These are phyloP conservation scores for Austroboletus sp. DNA, from an alignment of 1,284 basidiomycete genomes.

Conservation along the genomic window DNA sequence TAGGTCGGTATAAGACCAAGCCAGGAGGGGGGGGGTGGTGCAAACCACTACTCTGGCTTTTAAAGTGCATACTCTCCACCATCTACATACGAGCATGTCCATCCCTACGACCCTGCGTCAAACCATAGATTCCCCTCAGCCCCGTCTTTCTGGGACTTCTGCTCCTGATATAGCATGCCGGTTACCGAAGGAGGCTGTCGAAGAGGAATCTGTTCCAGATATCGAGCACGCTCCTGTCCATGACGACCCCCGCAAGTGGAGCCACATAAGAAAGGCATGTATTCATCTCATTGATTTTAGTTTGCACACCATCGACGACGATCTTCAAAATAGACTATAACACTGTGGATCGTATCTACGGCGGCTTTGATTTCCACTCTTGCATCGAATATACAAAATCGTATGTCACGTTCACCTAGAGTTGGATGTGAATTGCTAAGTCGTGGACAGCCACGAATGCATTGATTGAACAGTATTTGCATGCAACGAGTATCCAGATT, in stretches of 20 bases:
- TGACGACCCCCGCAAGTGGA: conserved; percentile 78
- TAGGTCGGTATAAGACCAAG: conserved; percentile 20
- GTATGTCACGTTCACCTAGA: conserved; percentile 31
- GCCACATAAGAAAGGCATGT: conserved; percentile 54
- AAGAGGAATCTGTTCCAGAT: conserved; percentile 32
- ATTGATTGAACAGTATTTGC: conserved; percentile 58
- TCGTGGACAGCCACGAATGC: conserved; percentile 52
- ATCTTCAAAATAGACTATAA: conserved; percentile 38
- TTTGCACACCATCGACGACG: background rate
- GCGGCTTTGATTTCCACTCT: conserved; percentile 67
- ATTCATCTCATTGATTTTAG: conserved; percentile 17
- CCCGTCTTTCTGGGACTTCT: conserved; percentile 2
- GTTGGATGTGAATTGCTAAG: conserved; percentile 17
- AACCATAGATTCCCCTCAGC: background rate
- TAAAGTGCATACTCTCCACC: conserved; percentile 2
- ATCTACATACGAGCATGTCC: conserved; percentile 12
- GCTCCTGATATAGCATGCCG: conserved; percentile 1
- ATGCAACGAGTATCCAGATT: conserved; percentile 62
- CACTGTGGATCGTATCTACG: conserved; percentile 51
- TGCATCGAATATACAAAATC: conserved; percentile 62
- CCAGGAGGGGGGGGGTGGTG: conserved; percentile 6
- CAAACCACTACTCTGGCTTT: background rate
- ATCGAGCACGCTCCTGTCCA: conserved; percentile 64
- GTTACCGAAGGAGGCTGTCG: conserved; percentile 1
- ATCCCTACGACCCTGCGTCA: conserved; percentile 2